Percentiles rank a stretch among this genome's conserved stretches.
Evolutionary conservation across 108 stramenopile species (phyloP).

Genomic region (Skeletonema menzelii): DNA sequence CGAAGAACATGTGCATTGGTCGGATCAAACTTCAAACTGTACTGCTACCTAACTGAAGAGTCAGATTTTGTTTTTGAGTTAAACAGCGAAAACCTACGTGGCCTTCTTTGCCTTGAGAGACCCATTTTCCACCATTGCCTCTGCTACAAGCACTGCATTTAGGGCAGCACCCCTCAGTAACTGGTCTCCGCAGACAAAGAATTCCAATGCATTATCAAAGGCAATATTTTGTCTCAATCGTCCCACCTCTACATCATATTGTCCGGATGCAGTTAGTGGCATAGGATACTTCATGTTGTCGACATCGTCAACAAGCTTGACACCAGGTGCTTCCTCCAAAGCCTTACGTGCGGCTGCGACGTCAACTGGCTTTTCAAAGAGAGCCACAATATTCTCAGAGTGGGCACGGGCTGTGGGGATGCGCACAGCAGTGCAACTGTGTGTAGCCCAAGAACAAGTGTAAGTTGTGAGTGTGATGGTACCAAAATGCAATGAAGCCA

Average conservation of each 20-base stretch:
- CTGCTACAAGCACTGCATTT: constrained; percentile 96
- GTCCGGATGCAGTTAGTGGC: constrained; percentile 96
- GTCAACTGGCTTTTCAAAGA: constrained; percentile 87
- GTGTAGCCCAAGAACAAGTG: not conserved
- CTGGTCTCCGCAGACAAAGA: constrained; percentile 98
- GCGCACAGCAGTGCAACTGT: constrained; percentile 92
- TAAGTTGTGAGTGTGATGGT: not conserved
- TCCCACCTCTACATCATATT: constrained; percentile 96
- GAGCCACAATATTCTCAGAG: constrained; percentile 93
- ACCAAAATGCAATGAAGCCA: not conserved
- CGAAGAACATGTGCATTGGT: too few species aligned
- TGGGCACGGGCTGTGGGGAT: constrained; percentile 99
- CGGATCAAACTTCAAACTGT: too few species aligned
- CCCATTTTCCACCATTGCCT: constrained; percentile 87
- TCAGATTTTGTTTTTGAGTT: not conserved
- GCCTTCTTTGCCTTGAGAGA: constrained; percentile 46
- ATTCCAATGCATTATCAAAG: constrained; percentile 94
- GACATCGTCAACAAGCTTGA: constrained; percentile 79
- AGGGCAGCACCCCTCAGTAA: constrained; percentile 95
- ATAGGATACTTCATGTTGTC: constrained; percentile 87
- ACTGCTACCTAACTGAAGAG: too few species aligned
- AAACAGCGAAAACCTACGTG: not conserved
- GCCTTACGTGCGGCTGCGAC: constrained; percentile 76
- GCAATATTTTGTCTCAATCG: constrained; percentile 79
- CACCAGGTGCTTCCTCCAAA: constrained; percentile 76